These are phyloP conservation scores for Brassica nigra DNA, from an alignment of 345 rosid species.

Conservation along the genomic window DNA sequence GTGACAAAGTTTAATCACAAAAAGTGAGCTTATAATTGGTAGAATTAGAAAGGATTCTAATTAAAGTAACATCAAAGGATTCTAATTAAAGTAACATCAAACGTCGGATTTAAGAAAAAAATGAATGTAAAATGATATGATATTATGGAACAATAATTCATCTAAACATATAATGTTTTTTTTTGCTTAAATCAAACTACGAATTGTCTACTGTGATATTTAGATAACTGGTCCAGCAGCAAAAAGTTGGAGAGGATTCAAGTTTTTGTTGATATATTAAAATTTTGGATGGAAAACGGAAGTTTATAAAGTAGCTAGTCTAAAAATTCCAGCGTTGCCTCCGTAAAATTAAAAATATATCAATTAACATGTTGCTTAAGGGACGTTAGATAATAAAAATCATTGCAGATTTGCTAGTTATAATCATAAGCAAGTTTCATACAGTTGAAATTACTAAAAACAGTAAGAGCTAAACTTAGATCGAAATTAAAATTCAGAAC, in stretches of 20 bases:
- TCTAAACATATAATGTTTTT: background rate
- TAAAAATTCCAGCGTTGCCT: background rate
- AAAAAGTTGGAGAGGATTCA: background rate
- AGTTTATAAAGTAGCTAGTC: background rate
- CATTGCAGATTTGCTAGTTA: background rate
- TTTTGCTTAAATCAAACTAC: background rate
- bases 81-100: slow-evolving; percentile 10
- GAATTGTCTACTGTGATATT: background rate
- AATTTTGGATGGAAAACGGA: background rate
- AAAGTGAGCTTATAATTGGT: slow-evolving; percentile 24
- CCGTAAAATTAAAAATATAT: background rate
- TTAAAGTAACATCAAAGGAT: slow-evolving; percentile 12
- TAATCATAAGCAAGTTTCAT: background rate
- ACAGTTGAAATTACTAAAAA: background rate
- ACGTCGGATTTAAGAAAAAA: background rate
- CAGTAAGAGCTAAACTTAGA: background rate
- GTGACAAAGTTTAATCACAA: background rate
- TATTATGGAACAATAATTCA: slow-evolving; percentile 11
- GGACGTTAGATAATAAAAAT: background rate
- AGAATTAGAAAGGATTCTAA: slow-evolving; percentile 16
- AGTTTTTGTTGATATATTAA: background rate
- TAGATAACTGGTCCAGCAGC: slow-evolving; percentile 1
- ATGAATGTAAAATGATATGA: slow-evolving; percentile 10
- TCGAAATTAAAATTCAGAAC: background rate
- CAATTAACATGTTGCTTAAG: background rate